phyloP scores from a whole-genome alignment of 495 filamentous ascomycete genomes.

The Xylaria bambusicola region DNA sequence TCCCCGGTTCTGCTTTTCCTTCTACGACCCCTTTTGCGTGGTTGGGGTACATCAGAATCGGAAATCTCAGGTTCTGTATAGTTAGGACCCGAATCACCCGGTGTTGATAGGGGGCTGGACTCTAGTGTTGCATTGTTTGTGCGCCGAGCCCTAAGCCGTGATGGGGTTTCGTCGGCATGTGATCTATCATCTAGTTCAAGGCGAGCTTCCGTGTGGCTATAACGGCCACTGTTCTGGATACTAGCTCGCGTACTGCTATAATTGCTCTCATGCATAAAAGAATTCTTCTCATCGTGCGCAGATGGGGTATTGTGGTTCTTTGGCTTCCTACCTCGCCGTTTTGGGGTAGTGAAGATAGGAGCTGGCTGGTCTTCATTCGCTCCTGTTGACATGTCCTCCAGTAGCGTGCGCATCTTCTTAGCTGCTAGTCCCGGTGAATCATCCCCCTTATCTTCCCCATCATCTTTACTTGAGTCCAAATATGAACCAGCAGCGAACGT shows the following conservation, averaged over 20 bases:
- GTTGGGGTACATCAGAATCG: slow-evolving; percentile 25
- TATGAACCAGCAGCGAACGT: slow-evolving; percentile 13
- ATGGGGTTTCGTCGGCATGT: slow-evolving; percentile 23
- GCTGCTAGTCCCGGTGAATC: not conserved
- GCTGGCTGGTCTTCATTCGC: slow-evolving; percentile 14
- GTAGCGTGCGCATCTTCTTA: slow-evolving; percentile 18
- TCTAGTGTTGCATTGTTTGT: slow-evolving; percentile 19
- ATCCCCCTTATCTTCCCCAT: slow-evolving; percentile 1
- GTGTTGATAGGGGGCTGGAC: slow-evolving; percentile 32
- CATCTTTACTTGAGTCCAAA: not conserved
- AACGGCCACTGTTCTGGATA: slow-evolving; percentile 19
- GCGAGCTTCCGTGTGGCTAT: slow-evolving; percentile 31
- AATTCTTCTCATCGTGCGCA: slow-evolving; percentile 8
- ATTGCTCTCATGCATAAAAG: slow-evolving; percentile 14
- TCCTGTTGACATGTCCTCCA: slow-evolving; percentile 20
- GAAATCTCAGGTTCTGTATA: slow-evolving; percentile 24
- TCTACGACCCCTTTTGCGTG: slow-evolving; percentile 15
- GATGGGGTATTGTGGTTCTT: slow-evolving; percentile 25
- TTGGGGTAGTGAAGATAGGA: slow-evolving; percentile 14
- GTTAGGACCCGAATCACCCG: slow-evolving; percentile 18
- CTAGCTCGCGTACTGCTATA: slow-evolving; percentile 18
- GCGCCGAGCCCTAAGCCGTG: slow-evolving; percentile 22
- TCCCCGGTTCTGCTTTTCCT: slow-evolving; percentile 23
- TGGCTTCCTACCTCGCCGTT: slow-evolving; percentile 28
- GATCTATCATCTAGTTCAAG: slow-evolving; percentile 27